Base-by-base conservation (phyloP, 2,329 filamentous ascomycete species). In the Calonectria pseudoturangicola region DNA sequence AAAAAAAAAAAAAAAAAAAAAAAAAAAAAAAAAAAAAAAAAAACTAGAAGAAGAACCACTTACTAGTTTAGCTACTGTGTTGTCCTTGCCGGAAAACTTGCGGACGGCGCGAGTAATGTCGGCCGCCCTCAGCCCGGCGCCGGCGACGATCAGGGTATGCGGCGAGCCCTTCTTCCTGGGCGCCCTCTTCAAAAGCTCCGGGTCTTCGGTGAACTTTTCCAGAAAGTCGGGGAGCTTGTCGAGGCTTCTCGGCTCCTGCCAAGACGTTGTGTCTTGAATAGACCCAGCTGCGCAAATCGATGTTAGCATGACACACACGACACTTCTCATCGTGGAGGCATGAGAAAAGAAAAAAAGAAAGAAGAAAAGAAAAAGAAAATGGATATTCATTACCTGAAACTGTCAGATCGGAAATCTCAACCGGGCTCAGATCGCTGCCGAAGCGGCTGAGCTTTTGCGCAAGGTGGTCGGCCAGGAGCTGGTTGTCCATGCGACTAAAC, bases 131-230 rank as follows among this genome's bases (percentile, higher is more conserved):
- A 98, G 87, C 0, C 95, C 97, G 7, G 96, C 95, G 10, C 92
- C 91, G 15, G 96, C 92, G n/a, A 99, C 90, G 43, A 99, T 91
- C 68, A 99, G 88, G 1, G 96, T 98, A 83, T 98, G 97, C 39
- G 94, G 94, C 1, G 92, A 87, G 7, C 93, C 94, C 48, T 92
- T 92, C 79, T 92, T 88, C 84, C 93, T 90, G 0, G 94, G 90
- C 0, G 94, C 89, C 67, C 90, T 88, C 1, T 88, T 89, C 25
- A 98, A 87, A 68, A 87, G 89, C 68, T 88, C 87, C 0, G 90
- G 88, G 63, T 91, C 89, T 28, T 87, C 87, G 1, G 90, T 85
- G 74, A 93, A 92, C 15, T 87, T 85, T 82, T 96, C 95, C 60
- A 99, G 84, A 79, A 98, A 99, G 0, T 88, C 88, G 0, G 96